Evolutionary conservation across 1,139 yeast species (phyloP).

Genomic region (Pichia sp.): DNA sequence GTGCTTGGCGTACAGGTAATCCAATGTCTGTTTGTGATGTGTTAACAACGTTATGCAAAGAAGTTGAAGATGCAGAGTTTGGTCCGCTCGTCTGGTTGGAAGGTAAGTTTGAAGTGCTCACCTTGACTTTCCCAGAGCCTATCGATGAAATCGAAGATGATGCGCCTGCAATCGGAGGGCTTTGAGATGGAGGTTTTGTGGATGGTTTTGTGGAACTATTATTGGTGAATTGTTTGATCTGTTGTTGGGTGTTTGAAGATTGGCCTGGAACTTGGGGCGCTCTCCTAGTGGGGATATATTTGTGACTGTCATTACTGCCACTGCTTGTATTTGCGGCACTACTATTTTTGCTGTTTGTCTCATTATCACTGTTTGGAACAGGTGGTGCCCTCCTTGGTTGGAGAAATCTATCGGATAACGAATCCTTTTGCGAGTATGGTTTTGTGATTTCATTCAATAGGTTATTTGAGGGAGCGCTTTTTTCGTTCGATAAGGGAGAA

Average conservation of each 20-base stretch:
- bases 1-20: slow-evolving; percentile 44
- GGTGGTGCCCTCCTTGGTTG: slow-evolving; percentile 57
- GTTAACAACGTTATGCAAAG: slow-evolving; percentile 2
- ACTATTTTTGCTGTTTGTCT: neutral
- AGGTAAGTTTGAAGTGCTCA: neutral
- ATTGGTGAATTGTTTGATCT: neutral
- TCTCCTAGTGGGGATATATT: slow-evolving; percentile 27
- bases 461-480: slow-evolving; percentile 12
- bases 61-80: neutral
- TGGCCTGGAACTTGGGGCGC: slow-evolving; percentile 28
- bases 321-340: neutral
- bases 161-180: slow-evolving; percentile 21
- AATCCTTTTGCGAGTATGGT: slow-evolving; percentile 28
- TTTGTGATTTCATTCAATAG: slow-evolving; percentile 30
- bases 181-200: slow-evolving; percentile 23
- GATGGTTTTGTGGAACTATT: neutral
- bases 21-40: slow-evolving; percentile 25
- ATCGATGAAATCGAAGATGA: neutral
- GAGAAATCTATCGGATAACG: slow-evolving; percentile 39
- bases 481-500: neutral
- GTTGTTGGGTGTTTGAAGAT: neutral
- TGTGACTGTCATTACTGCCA: slow-evolving; percentile 1
- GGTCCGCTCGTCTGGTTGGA: neutral
- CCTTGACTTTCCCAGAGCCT: neutral
- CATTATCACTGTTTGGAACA: slow-evolving; percentile 38